Percentiles rank a stretch among this genome's conserved stretches.
These are phyloP conservation scores for Trichoderma simmonsii DNA, from an alignment of 2,329 filamentous ascomycete genomes.

Conservation along the genomic window DNA sequence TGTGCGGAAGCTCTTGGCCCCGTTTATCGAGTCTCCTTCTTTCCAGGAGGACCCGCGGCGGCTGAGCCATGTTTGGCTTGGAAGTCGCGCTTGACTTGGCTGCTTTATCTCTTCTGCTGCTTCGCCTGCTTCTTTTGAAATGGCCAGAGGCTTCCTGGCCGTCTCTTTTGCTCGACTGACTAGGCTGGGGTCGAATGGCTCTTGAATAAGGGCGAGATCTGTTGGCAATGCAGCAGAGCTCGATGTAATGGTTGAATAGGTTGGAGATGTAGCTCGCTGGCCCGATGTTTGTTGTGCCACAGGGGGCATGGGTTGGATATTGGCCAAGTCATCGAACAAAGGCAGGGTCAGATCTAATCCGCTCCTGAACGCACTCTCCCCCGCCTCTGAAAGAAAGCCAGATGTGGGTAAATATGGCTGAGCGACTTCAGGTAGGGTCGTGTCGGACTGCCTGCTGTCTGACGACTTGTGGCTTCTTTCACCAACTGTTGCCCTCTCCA, in stretches of 20 bases:
- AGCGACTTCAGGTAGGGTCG: slow-evolving; percentile 30
- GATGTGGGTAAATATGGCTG: slow-evolving; percentile 33
- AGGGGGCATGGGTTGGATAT: slow-evolving; percentile 21
- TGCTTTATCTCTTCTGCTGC: slow-evolving; percentile 25
- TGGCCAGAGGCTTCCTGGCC: slow-evolving; percentile 19
- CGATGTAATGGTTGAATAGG: slow-evolving; percentile 31
- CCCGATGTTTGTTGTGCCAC: slow-evolving; percentile 15
- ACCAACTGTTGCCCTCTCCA: slow-evolving; percentile 29
- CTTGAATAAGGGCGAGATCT: slow-evolving; percentile 21
- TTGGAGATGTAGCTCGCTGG: slow-evolving; percentile 25
- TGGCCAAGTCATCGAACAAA: slow-evolving; percentile 29
- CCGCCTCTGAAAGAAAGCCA: slow-evolving; percentile 27
- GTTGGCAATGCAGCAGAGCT: slow-evolving; percentile 35
- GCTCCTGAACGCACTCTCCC: slow-evolving; percentile 28
- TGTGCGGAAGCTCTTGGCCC: slow-evolving; percentile 26
- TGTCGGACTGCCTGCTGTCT: slow-evolving; percentile 27
- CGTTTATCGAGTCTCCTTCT: slow-evolving; percentile 24
- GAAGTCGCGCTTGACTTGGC: slow-evolving; percentile 26
- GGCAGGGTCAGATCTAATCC: slow-evolving; percentile 30
- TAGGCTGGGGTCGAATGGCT: slow-evolving; percentile 16
- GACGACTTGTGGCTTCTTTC: slow-evolving; percentile 28
- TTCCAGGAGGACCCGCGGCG: slow-evolving; percentile 24
- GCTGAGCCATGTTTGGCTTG: slow-evolving; percentile 22
- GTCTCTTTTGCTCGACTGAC: slow-evolving; percentile 16
- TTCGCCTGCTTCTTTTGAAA: slow-evolving; percentile 25